A percentile compares a stretch with the other conserved stretches of the same genome.
These are phyloP conservation scores for Venturia aucupariae DNA, from an alignment of 2,329 filamentous ascomycete genomes.

Conservation along the genomic window DNA sequence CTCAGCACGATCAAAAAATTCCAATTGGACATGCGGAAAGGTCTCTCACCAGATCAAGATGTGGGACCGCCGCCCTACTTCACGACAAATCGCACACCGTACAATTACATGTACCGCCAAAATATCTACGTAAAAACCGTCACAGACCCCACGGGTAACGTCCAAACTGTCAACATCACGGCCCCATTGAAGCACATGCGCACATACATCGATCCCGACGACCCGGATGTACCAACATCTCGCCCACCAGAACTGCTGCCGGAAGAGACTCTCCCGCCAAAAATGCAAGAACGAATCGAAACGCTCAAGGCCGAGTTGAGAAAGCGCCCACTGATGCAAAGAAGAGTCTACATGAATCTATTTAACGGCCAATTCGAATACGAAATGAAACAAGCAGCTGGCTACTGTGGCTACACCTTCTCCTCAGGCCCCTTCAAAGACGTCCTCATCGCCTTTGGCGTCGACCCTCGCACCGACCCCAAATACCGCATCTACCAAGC, in stretches of 20 bases:
- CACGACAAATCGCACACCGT: slow-evolving; percentile 17
- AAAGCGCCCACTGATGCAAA: slow-evolving; percentile 75
- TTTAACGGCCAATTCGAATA: slow-evolving; percentile 35
- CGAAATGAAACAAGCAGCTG: slow-evolving; percentile 62
- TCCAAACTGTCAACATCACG: slow-evolving; percentile 17
- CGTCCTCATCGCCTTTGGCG: slow-evolving; percentile 71
- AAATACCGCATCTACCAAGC: slow-evolving; percentile 80
- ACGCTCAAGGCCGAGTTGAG: slow-evolving; percentile 58
- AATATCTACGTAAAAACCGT: slow-evolving; percentile 65
- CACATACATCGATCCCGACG: slow-evolving; percentile 52
- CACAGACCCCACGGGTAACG: slow-evolving; percentile 41
- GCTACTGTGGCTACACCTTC: slow-evolving; percentile 87
- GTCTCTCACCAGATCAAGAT: slow-evolving; percentile 9
- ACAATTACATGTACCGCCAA: slow-evolving; percentile 67
- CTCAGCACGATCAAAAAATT: slow-evolving; percentile 8
- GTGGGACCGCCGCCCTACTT: slow-evolving; percentile 13
- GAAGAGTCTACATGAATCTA: slow-evolving; percentile 65
- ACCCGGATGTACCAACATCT: slow-evolving; percentile 50
- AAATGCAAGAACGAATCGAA: slow-evolving; percentile 55
- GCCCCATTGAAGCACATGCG: slow-evolving; percentile 43
- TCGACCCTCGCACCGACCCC: slow-evolving; percentile 73
- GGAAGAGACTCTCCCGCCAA: slow-evolving; percentile 41
- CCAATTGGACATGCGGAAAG: slow-evolving; percentile 6
- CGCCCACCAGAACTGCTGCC: slow-evolving; percentile 48
- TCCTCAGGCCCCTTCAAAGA: slow-evolving; percentile 87